Evolutionary conservation across 2,329 filamentous ascomycete genomes (phyloP).

Genomic region (Aspergillus clavatus): DNA sequence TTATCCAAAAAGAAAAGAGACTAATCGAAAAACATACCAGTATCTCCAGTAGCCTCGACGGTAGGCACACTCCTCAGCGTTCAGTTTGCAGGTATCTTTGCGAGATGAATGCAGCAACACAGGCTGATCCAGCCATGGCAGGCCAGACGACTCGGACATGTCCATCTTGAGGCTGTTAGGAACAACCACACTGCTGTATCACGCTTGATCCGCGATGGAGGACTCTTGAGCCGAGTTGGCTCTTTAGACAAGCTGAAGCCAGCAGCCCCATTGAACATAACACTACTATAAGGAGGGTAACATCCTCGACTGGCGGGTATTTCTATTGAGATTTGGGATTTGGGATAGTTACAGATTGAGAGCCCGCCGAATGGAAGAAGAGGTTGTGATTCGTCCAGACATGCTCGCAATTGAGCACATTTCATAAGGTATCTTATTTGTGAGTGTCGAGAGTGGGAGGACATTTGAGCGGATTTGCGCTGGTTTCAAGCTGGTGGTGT

Average conservation of each 20-base stretch:
- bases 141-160: slow-evolving; percentile 7
- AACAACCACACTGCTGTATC: neutral
- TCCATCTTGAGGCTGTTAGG: slow-evolving; percentile 16
- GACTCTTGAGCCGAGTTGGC: no score
- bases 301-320: no score
- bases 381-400: slow-evolving; percentile 15
- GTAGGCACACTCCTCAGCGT: slow-evolving; percentile 28
- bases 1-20: slow-evolving; percentile 1
- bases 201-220: no score
- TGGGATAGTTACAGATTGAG: no score
- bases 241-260: no score
- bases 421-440: slow-evolving; percentile 12
- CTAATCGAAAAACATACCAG: slow-evolving; percentile 20
- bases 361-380: no score
- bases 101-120: slow-evolving; percentile 30
- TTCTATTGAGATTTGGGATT: no score
- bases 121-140: slow-evolving; percentile 31
- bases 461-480: slow-evolving; percentile 21
- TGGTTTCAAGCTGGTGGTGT: slow-evolving; percentile 5
- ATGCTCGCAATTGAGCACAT: slow-evolving; percentile 28
- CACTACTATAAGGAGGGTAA: no score
- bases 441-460: neutral
- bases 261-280: no score
- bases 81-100: slow-evolving; percentile 25
- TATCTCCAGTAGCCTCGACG: slow-evolving; percentile 25